Base-by-base conservation (phyloP, 202 grass and related monocot species). In the Digitaria exilis region DNA sequence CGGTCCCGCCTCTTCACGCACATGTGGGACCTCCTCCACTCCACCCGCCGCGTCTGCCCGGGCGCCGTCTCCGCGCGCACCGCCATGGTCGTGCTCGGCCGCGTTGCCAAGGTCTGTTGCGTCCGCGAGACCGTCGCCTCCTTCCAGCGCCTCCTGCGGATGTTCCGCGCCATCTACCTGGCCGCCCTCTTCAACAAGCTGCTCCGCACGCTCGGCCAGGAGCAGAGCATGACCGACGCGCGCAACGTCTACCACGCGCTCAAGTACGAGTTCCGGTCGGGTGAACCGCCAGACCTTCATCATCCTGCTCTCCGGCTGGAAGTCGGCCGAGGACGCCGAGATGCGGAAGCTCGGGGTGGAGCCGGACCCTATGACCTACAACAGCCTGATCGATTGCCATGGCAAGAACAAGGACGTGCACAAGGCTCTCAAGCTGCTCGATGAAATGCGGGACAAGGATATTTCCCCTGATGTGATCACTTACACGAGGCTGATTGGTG, bases 51-150 rank as follows among this genome's bases (percentile, higher is more conserved):
- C 21, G 62, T 89, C 81, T 72, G 75, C 80, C 88, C 90, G 7
- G 80, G 15, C 22, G 85, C 91, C 72, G 25, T 95, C 87, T 87
- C 92, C 18, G 61, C 88, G 39, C 89, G 80, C 44, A 97, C 95
- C 61, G 79, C 87, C 84, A 91, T 89, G 84, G 70, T 94, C 50
- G 88, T 97, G 68, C 92, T 97, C 39, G 90, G 65, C 26, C 90
- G 90, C 75, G 90, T 97, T 45, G 95, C 95, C 39, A 95, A 97
- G 89, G 90, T 94, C 73, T 91, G 90, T 84, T 97, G 92, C n/a
- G 92, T 93, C 44, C 85, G 80, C 54, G 86, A 90, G 75, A 97
- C 89, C 9, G 89, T 90, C 28, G 86, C 80, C 4, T 90, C 89
- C 69, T 94, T 97, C 77, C 83, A 69, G 39, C 89, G 89, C 83